These are phyloP conservation scores for Pseudopyrenochaeta lycopersici DNA, from an alignment of 2,329 filamentous ascomycete species.

Conservation along the genomic window DNA sequence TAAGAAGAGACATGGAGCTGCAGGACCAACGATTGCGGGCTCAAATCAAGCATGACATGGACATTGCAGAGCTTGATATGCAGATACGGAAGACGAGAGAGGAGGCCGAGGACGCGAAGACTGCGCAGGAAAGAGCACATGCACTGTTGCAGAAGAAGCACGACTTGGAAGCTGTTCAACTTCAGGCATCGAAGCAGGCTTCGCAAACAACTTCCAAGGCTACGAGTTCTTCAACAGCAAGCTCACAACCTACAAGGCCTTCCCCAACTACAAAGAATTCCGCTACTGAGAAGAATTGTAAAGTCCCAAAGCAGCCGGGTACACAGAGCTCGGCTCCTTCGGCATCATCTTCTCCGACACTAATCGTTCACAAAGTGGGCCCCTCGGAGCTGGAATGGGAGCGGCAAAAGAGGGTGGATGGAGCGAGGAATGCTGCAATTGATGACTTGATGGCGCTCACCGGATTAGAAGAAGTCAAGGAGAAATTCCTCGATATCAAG, in stretches of 20 bases:
- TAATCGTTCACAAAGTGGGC: too few species aligned
- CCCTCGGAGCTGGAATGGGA: slow-evolving; percentile 61
- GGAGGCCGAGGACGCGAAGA: slow-evolving; percentile 52
- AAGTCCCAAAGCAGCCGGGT: too few species aligned
- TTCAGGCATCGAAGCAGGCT: slow-evolving; percentile 5
- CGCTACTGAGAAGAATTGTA: too few species aligned
- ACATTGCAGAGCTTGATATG: slow-evolving; percentile 63
- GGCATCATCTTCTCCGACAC: too few species aligned
- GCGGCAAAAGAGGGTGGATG: slow-evolving; percentile 72
- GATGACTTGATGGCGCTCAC: neutral
- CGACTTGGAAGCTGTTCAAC: slow-evolving; percentile 56
- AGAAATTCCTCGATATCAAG: slow-evolving; percentile 70
- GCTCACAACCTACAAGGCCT: neutral
- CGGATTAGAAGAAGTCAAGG: slow-evolving; percentile 72
- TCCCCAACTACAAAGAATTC: too few species aligned
- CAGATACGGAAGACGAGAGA: slow-evolving; percentile 61
- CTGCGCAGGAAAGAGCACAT: slow-evolving; percentile 57
- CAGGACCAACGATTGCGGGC: too few species aligned
- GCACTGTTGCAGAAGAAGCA: slow-evolving; percentile 57
- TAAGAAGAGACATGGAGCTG: too few species aligned
- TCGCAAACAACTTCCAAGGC: slow-evolving; percentile 1
- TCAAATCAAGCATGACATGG: neutral
- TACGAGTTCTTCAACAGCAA: neutral
- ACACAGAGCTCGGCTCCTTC: too few species aligned
- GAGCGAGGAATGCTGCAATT: neutral